Conservation (phyloP, 768 basidiomycete species). For the Pleurotus giganteus region DNA sequence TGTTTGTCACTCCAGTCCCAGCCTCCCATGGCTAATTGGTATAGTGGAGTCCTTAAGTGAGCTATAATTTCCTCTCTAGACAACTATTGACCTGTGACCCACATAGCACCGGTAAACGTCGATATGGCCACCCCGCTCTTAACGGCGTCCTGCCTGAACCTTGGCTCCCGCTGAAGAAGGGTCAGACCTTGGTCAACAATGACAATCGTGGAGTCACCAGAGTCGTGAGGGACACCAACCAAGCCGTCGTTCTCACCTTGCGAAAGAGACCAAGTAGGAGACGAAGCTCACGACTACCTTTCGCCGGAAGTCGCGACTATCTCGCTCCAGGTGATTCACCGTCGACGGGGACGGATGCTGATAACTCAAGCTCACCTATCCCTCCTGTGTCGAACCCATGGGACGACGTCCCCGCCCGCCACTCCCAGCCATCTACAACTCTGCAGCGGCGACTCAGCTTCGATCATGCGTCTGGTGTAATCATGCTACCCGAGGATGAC, state of each 20-base stretch:
- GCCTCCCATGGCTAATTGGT: slow-evolving; percentile 96
- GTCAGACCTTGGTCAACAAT: slow-evolving; percentile 69
- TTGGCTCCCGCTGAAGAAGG: slow-evolving; percentile 90
- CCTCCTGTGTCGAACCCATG: slow-evolving; percentile 48
- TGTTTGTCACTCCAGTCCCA: slow-evolving; percentile 61
- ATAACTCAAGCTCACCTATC: neutral
- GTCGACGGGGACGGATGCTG: neutral
- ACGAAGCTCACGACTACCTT: slow-evolving; percentile 21
- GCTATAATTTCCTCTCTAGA: slow-evolving; percentile 13
- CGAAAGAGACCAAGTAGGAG: slow-evolving; percentile 67
- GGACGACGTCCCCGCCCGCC: slow-evolving; percentile 46
- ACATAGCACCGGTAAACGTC: slow-evolving; percentile 83
- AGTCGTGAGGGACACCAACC: slow-evolving; percentile 38
- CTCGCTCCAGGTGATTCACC: slow-evolving; percentile 14
- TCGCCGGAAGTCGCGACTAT: slow-evolving; percentile 16
- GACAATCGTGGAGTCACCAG: slow-evolving; percentile 36
- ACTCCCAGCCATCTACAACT: slow-evolving; percentile 21
- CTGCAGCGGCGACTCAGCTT: slow-evolving; percentile 72
- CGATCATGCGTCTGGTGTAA: slow-evolving; percentile 85
- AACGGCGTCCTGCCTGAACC: slow-evolving; percentile 92
- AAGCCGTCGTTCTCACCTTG: slow-evolving; percentile 81
- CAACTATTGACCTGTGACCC: neutral
- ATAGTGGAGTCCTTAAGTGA: slow-evolving; percentile 88
- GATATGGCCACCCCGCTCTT: slow-evolving; percentile 94
- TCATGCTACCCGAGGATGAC: slow-evolving; percentile 77